Evolutionary conservation across 2,329 filamentous ascomycete genomes (phyloP), one percentile per base, ranked within the genome.

Genomic region (Colletotrichum caudatum): DNA sequence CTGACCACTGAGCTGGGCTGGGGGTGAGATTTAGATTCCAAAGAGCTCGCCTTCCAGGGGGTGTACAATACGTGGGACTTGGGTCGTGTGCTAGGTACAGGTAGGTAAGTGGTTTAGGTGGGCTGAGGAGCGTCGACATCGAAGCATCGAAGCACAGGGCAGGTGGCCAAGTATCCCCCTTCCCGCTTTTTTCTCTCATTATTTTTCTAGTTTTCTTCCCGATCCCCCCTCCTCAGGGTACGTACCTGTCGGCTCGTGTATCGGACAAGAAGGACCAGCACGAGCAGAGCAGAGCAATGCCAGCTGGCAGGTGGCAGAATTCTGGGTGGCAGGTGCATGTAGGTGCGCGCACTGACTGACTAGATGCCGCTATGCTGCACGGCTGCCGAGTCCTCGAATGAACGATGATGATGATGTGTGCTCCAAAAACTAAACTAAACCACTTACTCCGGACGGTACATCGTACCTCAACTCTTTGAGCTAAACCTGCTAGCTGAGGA

Each of bases 401-500:
- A 37, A 64, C 37, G 23, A 53, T 54, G 50, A 48, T 51, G 44
- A 62, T 44, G 35, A 53, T 64, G 50, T 64, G 48, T 37, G 50
- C 61, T 54, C 39, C 48, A 14, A 29, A 29, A 29, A 29, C 29
- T 29, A 29, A 37, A n/a, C 44, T 11, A 23, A 63, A 33, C 23
- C 50, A 44, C 9, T 54, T 37, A 26, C 46, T 14, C n/a, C 20
- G 50, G 33, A 64, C 33, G 37, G 23, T 64, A 53, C 58, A 23
- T 29, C 23, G 29, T 29, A 29, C 29, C 29, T 29, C 29, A 29
- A 18, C 35, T 41, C 44, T 39, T 33, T 18, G 18, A 26, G 29
- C 60, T 63, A 63, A 63, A 58, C 18, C 23, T 37, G 23, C 37
- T 64, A 64, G 61, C 26, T 64, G 61, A 64, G 61, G 61, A 60